Base-by-base conservation (phyloP, 2,329 filamentous ascomycete genomes). In the Aspergillus arachidicola region DNA sequence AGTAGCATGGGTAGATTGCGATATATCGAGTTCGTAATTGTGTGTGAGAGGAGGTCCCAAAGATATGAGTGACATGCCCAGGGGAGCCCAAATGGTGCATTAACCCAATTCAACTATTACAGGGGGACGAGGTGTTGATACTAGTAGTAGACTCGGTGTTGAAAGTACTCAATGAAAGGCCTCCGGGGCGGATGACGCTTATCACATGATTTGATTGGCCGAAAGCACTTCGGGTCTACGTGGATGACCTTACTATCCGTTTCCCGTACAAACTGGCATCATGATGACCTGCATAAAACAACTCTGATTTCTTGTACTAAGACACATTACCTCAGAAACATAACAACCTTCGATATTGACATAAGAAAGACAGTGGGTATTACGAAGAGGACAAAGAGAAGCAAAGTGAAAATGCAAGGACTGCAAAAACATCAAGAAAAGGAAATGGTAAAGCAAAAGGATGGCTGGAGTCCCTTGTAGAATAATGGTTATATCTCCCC, bases 201-300 rank as follows among this genome's bases (percentile, higher is more conserved):
- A 65, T 68, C 67, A 70, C 68, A 65, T 69, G 71, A 67, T 68
- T 58, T 57, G 63, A 66, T 63, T 64, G 54, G 48, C 57, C 48
- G 9, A 23, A 30, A 14, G 28, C 28, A 3, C 26, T 50, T 30
- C 46, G 23, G 26, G 46, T 30, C 46, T 19, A 28, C 26, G 46
- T 30, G 26, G 14, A 19, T 50, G 26, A 10, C 26, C 34, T 36
- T 36, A 28, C 5, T 28, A 36, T 30, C 46, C 46, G 26, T 28
- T 3, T 30, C 14, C 23, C 26, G 7, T 30, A 50, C 14, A 30
- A 11, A 28, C 7, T 7, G 14, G 5, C 5, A 9, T 48, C 4
- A 46, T 46, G n/a, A 46, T 12, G 21, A 26, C 21, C 19, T 10
- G 7, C n/a, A 12, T 23, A 46, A 46, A 23, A 21, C 10, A 23